Percentiles rank a stretch among this genome's conserved stretches.
Conservation (phyloP, 2,329 filamentous ascomycete genomes). For the Alternaria arborescens region DNA sequence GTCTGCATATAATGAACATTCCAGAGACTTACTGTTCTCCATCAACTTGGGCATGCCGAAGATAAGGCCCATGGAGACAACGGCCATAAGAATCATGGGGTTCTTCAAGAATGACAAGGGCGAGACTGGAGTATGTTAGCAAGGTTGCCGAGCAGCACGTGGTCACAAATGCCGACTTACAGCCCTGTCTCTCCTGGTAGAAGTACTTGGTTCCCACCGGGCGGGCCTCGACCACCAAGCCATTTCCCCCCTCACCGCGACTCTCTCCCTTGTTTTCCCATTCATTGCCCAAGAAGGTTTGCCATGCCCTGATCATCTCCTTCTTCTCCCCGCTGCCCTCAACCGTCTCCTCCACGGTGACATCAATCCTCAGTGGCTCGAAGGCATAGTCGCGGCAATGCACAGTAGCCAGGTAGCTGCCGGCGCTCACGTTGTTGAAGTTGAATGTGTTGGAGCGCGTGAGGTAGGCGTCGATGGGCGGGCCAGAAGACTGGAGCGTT, state of each 20-base stretch:
- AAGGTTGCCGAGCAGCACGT: background rate
- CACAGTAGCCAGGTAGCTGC: conserved; percentile 84
- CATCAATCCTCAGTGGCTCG: conserved; percentile 81
- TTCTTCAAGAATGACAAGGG: conserved; percentile 86
- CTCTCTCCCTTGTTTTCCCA: conserved; percentile 85
- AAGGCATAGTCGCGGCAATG: conserved; percentile 79
- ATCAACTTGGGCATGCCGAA: conserved; percentile 94
- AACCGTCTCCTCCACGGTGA: conserved; percentile 52
- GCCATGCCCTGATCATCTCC: conserved; percentile 72
- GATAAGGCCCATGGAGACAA: conserved; percentile 83
- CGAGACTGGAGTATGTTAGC: conserved; percentile 65
- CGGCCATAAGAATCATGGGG: conserved; percentile 93
- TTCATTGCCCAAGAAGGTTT: conserved; percentile 87
- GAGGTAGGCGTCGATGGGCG: conserved; percentile 67
- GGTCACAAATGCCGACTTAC: conserved; percentile 61
- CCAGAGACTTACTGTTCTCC: conserved; percentile 82
- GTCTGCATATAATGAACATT: background rate
- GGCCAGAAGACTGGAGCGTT: conserved; percentile 68
- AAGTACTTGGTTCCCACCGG: conserved; percentile 73
- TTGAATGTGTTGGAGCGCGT: conserved; percentile 74
- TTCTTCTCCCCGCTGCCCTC: conserved; percentile 43
- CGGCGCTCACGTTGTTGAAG: conserved; percentile 75
- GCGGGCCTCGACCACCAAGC: conserved; percentile 66
- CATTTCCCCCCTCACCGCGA: conserved; percentile 55
- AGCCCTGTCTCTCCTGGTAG: conserved; percentile 77